These are phyloP conservation scores for Yamadazyma laniorum DNA, from an alignment of 805 yeast species.

Conservation along the genomic window DNA sequence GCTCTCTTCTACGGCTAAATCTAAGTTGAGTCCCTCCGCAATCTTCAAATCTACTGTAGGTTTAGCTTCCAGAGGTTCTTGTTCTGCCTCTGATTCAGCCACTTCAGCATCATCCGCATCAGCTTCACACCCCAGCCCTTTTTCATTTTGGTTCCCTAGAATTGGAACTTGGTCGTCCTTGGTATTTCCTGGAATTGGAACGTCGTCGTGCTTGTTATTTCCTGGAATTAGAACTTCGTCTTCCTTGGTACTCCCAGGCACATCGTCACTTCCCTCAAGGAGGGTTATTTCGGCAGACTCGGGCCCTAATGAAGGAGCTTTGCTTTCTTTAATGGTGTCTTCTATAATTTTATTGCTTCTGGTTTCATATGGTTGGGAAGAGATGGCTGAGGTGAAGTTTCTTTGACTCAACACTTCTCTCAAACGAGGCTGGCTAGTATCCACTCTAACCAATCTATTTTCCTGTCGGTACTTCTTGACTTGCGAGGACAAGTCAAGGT, in stretches of 20 bases:
- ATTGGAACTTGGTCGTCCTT: not conserved
- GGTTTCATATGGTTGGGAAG: no score
- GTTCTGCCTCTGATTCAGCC: conserved; percentile 2
- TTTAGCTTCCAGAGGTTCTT: no score
- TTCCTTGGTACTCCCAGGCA: not conserved
- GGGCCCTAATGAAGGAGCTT: no score
- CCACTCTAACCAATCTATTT: conserved; percentile 69
- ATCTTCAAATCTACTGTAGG: no score
- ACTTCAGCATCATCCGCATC: not conserved
- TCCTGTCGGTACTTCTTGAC: conserved; percentile 49
- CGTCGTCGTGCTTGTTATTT: not conserved
- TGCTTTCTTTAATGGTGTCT: no score
- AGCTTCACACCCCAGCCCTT: conserved; percentile 1
- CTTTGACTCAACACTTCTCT: conserved; percentile 15
- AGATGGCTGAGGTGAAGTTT: not conserved
- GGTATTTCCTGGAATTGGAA: not conserved
- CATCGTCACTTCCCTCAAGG: no score
- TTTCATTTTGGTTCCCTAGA: not conserved
- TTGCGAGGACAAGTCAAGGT: conserved; percentile 7
- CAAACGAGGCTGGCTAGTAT: conserved; percentile 52
- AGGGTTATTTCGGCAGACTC: no score
- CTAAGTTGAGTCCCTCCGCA: no score
- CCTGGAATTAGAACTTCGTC: no score
- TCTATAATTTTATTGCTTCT: no score
- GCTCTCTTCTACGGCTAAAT: no score